A percentile compares a stretch with the other conserved stretches of the same genome.
These are phyloP conservation scores for Hypoxylon sp. DNA, from an alignment of 2,329 filamentous ascomycete genomes.

Conservation along the genomic window DNA sequence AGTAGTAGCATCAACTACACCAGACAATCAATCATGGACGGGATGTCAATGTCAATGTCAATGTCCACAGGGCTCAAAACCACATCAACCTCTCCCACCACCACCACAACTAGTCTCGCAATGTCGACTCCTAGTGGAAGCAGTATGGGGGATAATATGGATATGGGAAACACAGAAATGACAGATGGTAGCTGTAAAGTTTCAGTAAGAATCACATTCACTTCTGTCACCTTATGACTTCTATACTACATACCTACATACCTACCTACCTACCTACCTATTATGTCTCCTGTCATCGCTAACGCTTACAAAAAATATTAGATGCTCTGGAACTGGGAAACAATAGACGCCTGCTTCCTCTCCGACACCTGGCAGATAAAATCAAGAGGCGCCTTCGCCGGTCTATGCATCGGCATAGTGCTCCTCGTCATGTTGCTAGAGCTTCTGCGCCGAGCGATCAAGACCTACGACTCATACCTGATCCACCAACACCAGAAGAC, in stretches of 20 bases:
- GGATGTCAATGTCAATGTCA: conserved; percentile 25
- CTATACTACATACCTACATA: too few relatives aligned
- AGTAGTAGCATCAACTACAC: neutral
- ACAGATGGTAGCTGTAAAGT: conserved; percentile 33
- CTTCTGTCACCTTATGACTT: neutral
- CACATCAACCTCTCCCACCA: neutral
- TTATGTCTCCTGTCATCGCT: neutral
- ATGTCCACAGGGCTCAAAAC: conserved; percentile 1
- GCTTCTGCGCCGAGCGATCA: conserved; percentile 71
- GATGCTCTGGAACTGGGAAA: conserved; percentile 87
- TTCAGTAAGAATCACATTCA: conserved; percentile 32
- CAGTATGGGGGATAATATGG: conserved; percentile 11
- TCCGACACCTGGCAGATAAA: conserved; percentile 75
- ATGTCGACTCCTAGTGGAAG: conserved; percentile 17
- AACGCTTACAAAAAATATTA: conserved; percentile 44
- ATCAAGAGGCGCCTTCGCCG: conserved; percentile 76
- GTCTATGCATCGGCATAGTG: conserved; percentile 79
- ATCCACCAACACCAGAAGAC: conserved; percentile 54
- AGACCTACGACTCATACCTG: conserved; percentile 76
- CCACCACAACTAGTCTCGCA: conserved; percentile 17
- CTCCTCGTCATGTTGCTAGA: conserved; percentile 79
- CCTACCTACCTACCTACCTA: too few relatives aligned
- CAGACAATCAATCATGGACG: conserved; percentile 18
- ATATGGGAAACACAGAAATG: conserved; percentile 22
- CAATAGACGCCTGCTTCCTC: conserved; percentile 78